Percentiles rank a stretch among this genome's conserved stretches.
Evolutionary conservation across 306 rosid species (phyloP).

Genomic region (Luffa aegyptiaca): DNA sequence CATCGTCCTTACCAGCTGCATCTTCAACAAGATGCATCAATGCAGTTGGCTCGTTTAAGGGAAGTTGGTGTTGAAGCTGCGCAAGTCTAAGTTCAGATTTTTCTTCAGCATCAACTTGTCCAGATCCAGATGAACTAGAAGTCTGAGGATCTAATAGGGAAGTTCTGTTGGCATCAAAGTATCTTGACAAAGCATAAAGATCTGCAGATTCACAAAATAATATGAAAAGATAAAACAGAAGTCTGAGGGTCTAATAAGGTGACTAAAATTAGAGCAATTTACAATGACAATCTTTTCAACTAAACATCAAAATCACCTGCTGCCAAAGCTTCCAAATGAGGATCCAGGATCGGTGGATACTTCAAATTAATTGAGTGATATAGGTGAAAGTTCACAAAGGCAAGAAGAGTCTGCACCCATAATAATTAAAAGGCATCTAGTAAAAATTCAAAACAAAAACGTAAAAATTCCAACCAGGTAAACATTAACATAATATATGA

Average conservation of each 20-base stretch:
- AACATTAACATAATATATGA: neutral
- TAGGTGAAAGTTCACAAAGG: constrained; percentile 60
- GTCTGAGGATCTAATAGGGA: constrained; percentile 33
- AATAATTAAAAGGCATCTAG: constrained; percentile 13
- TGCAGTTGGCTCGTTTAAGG: constrained; percentile 80
- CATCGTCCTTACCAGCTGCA: constrained; percentile 47
- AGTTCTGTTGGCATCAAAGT: constrained; percentile 27
- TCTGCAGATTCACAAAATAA: constrained; percentile 32
- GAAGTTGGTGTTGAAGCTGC: constrained; percentile 93
- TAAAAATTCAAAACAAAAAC: neutral
- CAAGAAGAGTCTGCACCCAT: constrained; percentile 56
- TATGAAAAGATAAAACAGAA: constrained; percentile 14
- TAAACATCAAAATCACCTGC: constrained; percentile 35
- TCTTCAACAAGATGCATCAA: constrained; percentile 72
- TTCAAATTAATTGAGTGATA: constrained; percentile 67
- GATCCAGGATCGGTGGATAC: constrained; percentile 85
- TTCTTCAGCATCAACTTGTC: constrained; percentile 28
- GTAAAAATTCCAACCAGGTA: neutral
- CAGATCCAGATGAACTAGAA: constrained; percentile 32
- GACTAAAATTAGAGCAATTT: neutral
- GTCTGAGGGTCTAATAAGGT: constrained; percentile 28
- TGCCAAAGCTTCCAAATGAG: constrained; percentile 68
- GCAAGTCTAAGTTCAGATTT: constrained; percentile 75
- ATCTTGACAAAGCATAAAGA: constrained; percentile 72
- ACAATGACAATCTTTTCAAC: neutral